Percentiles rank a stretch among this genome's conserved stretches.
Evolutionary conservation across 1,139 yeast genomes (phyloP).

Genomic region (Kluyveromyces marxianus): DNA sequence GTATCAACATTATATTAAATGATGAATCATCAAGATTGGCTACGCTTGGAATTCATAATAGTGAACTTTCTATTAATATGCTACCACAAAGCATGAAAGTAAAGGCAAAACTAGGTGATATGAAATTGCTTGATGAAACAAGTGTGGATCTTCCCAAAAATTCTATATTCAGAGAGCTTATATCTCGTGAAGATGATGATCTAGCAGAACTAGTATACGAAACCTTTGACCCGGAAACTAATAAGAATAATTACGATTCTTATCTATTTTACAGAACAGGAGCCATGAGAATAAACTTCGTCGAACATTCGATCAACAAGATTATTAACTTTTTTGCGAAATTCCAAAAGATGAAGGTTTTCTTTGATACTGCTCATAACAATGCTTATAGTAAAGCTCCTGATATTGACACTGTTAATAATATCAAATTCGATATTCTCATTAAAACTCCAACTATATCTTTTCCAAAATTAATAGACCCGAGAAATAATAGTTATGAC

Average conservation of each 20-base stretch:
- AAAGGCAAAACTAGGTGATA: slow-evolving; percentile 68
- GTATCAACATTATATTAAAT: slow-evolving; percentile 67
- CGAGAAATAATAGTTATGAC: slow-evolving; percentile 43
- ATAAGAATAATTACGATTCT: slow-evolving; percentile 46
- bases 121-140: slow-evolving; percentile 70
- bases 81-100: slow-evolving; percentile 77
- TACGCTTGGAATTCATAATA: slow-evolving; percentile 68
- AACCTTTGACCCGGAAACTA: slow-evolving; percentile 57
- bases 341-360: slow-evolving; percentile 76
- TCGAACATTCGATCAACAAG: slow-evolving; percentile 71
- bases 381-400: slow-evolving; percentile 59
- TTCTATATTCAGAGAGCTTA: slow-evolving; percentile 55
- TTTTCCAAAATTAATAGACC: slow-evolving; percentile 55
- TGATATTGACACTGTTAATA: slow-evolving; percentile 34
- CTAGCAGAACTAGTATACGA: slow-evolving; percentile 80
- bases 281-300: slow-evolving; percentile 64
- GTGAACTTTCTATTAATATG: slow-evolving; percentile 55
- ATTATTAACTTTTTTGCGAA: slow-evolving; percentile 62
- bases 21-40: slow-evolving; percentile 83
- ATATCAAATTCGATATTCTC: slow-evolving; percentile 64
- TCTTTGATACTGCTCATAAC: slow-evolving; percentile 82
- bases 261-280: slow-evolving; percentile 64
- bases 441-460: slow-evolving; percentile 77
- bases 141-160: slow-evolving; percentile 55
- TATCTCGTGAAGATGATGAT: slow-evolving; percentile 76